Evolutionary conservation across 768 basidiomycete genomes (phyloP).

Genomic region (Kwoniella botswanensis): DNA sequence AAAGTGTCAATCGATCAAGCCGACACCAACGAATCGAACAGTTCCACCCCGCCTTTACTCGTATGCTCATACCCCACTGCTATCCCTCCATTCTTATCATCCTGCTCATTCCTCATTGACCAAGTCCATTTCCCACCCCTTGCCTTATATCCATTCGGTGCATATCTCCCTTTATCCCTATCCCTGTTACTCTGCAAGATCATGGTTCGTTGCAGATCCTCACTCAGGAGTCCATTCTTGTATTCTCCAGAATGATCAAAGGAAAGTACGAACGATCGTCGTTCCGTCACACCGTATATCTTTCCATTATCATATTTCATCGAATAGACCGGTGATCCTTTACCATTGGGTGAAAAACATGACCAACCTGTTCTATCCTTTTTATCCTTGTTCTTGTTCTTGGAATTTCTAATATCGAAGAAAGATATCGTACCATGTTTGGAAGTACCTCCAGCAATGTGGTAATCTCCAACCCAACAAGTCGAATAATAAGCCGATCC

Average conservation of each 20-base stretch:
- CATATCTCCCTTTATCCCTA: constrained; percentile 22
- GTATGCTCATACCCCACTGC: constrained; percentile 42
- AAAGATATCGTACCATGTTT: constrained; percentile 47
- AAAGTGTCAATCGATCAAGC: background rate
- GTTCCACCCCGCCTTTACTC: constrained; percentile 23
- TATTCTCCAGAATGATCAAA: constrained; percentile 38
- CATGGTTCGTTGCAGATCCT: constrained; percentile 14
- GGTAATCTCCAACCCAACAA: constrained; percentile 34
- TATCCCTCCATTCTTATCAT: constrained; percentile 12
- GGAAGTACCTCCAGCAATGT: constrained; percentile 46
- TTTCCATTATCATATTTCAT: constrained; percentile 42
- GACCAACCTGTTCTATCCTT: constrained; percentile 35
- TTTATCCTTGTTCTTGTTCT: constrained; percentile 13
- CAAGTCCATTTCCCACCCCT: constrained; percentile 48
- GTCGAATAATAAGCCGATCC: constrained; percentile 45
- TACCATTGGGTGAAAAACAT: constrained; percentile 49
- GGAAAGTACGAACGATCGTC: constrained; percentile 40
- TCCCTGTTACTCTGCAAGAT: background rate
- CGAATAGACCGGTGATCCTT: constrained; percentile 49
- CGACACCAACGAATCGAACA: constrained; percentile 35
- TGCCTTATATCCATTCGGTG: constrained; percentile 37
- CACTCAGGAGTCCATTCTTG: constrained; percentile 26
- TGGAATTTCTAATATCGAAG: constrained; percentile 43
- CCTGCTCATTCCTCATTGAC: constrained; percentile 39
- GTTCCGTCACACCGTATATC: constrained; percentile 48